Conservation (phyloP, 176 grass and related monocot species). For the sorghum (Sorghum bicolor) region DNA sequence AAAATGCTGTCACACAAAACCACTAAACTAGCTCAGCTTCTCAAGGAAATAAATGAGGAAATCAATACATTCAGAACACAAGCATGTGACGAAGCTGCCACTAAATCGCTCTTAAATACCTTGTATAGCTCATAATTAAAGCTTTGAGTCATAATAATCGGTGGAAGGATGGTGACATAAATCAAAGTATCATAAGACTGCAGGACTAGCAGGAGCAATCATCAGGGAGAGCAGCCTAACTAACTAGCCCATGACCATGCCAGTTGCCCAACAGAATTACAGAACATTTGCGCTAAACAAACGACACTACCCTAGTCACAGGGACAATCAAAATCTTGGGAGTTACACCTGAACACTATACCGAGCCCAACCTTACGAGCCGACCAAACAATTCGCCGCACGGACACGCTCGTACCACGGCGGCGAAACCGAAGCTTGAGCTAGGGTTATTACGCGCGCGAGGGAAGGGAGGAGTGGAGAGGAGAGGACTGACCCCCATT, state of each 20-base stretch:
- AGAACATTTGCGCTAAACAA: background rate
- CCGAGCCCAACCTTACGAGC: background rate
- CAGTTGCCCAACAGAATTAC: background rate
- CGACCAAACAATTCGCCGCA: background rate
- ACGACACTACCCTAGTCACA: background rate
- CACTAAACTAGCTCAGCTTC: background rate
- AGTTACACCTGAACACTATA: background rate
- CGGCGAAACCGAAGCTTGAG: background rate
- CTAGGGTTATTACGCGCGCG: background rate
- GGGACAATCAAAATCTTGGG: background rate
- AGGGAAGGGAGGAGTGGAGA: background rate
- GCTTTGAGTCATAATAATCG: background rate
- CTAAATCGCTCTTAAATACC: background rate
- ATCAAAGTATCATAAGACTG: background rate
- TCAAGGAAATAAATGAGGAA: background rate
- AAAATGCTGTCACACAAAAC: background rate
- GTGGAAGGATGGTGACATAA: background rate
- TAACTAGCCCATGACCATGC: background rate
- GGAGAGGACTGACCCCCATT: slow-evolving; percentile 57
- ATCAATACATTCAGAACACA: background rate
- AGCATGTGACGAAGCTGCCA: background rate
- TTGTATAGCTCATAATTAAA: background rate
- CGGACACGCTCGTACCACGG: background rate
- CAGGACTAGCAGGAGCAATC: background rate
- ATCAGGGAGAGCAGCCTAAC: background rate